Percentiles rank a stretch among this genome's conserved stretches.
phyloP scores from a whole-genome alignment of 352 stramenopile genomes.

The Phytophthora melonis region DNA sequence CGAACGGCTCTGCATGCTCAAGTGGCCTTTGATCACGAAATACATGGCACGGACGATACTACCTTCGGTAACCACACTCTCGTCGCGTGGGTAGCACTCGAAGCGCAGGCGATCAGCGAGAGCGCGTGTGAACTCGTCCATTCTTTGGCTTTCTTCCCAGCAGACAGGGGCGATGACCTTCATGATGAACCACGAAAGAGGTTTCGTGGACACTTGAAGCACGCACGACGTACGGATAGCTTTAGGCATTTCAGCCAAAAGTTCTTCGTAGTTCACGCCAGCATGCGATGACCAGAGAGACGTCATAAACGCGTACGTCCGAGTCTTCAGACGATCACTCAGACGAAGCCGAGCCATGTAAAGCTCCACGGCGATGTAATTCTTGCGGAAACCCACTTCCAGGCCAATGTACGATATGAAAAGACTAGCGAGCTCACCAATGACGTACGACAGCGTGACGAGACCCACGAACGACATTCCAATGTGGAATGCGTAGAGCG shows the following conservation, averaged over 20 bases:
- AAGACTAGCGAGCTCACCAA: slow-evolving; percentile 54
- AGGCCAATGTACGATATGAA: slow-evolving; percentile 59
- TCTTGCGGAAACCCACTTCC: slow-evolving; percentile 62
- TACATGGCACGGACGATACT: slow-evolving; percentile 64
- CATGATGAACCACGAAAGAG: slow-evolving; percentile 42
- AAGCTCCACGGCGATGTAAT: slow-evolving; percentile 51
- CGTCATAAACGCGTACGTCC: slow-evolving; percentile 47
- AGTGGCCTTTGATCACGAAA: slow-evolving; percentile 46
- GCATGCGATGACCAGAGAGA: slow-evolving; percentile 60
- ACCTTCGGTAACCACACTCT: slow-evolving; percentile 60
- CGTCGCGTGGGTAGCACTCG: slow-evolving; percentile 59
- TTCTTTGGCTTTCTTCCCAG: slow-evolving; percentile 11
- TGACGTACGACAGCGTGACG: slow-evolving; percentile 55
- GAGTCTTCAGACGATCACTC: slow-evolving; percentile 33
- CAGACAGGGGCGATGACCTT: slow-evolving; percentile 42
- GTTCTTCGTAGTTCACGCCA: slow-evolving; percentile 55
- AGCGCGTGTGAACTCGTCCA: slow-evolving; percentile 30
- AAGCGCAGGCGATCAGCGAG: slow-evolving; percentile 53
- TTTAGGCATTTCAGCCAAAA: slow-evolving; percentile 49
- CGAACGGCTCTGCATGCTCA: neutral
- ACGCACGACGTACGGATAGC: slow-evolving; percentile 58
- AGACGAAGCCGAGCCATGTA: slow-evolving; percentile 48
- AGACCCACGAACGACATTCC: slow-evolving; percentile 48
- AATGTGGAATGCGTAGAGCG: slow-evolving; percentile 49
- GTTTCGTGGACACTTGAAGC: slow-evolving; percentile 37